Conservation (phyloP, 495 filamentous ascomycete species). For the Aspergillus mulundensis region DNA sequence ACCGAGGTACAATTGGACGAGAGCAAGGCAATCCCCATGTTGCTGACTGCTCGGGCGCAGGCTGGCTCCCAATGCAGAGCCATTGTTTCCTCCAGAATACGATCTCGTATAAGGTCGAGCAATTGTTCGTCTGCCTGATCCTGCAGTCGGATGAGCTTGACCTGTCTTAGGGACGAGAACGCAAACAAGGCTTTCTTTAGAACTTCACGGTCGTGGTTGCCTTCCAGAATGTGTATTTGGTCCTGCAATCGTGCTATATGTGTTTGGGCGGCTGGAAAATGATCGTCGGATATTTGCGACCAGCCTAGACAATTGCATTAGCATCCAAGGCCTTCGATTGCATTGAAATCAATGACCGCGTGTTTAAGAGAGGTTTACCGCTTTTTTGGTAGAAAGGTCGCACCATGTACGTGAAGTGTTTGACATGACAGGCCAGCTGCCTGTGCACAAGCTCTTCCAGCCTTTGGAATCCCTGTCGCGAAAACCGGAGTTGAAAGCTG, state of each 20-base stretch:
- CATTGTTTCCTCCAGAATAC: constrained; percentile 24
- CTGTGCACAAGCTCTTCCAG: constrained; percentile 47
- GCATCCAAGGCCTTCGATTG: constrained; percentile 4
- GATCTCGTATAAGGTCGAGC: constrained; percentile 36
- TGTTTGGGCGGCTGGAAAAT: constrained; percentile 22
- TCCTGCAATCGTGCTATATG: constrained; percentile 32
- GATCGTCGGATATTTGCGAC: constrained; percentile 22
- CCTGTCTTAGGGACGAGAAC: constrained; percentile 58
- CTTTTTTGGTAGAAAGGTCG: constrained; percentile 60
- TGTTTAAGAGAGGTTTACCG: constrained; percentile 36
- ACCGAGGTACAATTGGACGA: constrained; percentile 51
- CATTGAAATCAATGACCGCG: constrained; percentile 1
- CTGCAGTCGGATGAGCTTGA: constrained; percentile 61
- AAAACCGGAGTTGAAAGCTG: constrained; percentile 59
- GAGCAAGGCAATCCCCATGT: constrained; percentile 53
- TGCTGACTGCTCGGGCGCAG: constrained; percentile 58
- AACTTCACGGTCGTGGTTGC: constrained; percentile 23
- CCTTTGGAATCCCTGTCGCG: constrained; percentile 50
- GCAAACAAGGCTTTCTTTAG: constrained; percentile 54
- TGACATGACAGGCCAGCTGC: constrained; percentile 59
- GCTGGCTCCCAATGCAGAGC: constrained; percentile 59
- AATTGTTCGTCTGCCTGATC: constrained; percentile 55
- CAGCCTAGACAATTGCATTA: constrained; percentile 33
- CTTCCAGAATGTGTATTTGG: constrained; percentile 27
- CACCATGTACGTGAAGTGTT: constrained; percentile 68